Percentiles rank a stretch among this genome's conserved stretches.
phyloP scores from a whole-genome alignment of 257 asterid genomes.

The Nicotiana paniculata region DNA sequence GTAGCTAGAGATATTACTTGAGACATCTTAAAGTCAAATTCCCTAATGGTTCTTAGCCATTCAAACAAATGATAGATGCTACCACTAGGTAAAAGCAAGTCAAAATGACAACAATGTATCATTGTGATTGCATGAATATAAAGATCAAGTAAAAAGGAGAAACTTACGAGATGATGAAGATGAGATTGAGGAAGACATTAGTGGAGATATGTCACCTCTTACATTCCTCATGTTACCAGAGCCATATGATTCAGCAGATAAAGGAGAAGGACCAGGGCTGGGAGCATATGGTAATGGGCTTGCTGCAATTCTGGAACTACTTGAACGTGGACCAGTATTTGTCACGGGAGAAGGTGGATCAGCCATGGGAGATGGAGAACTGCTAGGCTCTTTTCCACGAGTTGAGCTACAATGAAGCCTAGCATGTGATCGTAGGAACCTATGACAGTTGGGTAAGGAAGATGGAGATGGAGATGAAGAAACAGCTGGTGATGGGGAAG shows the following conservation, averaged over 20 bases:
- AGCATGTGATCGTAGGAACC: constrained; percentile 22
- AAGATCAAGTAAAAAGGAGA: neutral
- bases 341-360: constrained; percentile 29
- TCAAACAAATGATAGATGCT: neutral
- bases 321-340: constrained; percentile 13
- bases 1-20: neutral
- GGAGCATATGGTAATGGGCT: constrained; percentile 35
- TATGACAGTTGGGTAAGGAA: constrained; percentile 30
- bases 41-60: neutral
- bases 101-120: neutral
- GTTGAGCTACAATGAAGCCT: constrained; percentile 23
- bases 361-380: constrained; percentile 18
- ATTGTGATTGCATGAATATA: neutral
- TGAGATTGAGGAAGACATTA: constrained; percentile 29
- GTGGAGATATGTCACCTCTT: neutral
- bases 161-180: constrained; percentile 51
- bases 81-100: neutral
- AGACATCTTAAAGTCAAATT: neutral
- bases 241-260: constrained; percentile 23
- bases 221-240: neutral
- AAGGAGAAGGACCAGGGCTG: constrained; percentile 37
- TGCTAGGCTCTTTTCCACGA: constrained; percentile 9
- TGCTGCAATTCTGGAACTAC: constrained; percentile 32
- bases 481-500: constrained; percentile 29
- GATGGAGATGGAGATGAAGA: constrained; percentile 5